A percentile compares a stretch with the other conserved stretches of the same genome.
These are phyloP conservation scores for Aspergillus caelatus DNA, from an alignment of 2,329 filamentous ascomycete species.

Conservation along the genomic window DNA sequence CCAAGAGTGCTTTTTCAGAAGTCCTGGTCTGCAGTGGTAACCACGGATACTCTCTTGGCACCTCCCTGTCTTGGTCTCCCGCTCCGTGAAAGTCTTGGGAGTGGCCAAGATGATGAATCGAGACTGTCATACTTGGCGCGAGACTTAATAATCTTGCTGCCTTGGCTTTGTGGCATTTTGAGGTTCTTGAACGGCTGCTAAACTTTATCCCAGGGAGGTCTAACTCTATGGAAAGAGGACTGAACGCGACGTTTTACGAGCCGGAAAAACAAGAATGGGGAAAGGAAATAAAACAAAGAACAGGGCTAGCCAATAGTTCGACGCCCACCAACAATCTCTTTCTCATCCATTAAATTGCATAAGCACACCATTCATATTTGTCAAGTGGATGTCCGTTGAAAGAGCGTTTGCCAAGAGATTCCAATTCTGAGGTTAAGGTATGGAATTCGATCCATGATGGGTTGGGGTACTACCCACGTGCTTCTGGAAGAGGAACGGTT, in stretches of 20 bases:
- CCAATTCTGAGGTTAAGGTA: neutral
- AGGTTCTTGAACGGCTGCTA: neutral
- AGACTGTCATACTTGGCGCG: slow-evolving; percentile 5
- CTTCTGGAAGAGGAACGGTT: neutral
- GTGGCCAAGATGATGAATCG: slow-evolving; percentile 7
- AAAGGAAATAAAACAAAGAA: neutral
- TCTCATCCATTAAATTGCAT: neutral
- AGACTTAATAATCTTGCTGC: slow-evolving; percentile 9
- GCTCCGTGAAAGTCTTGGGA: slow-evolving; percentile 11
- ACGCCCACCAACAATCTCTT: neutral
- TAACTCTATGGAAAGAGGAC: neutral
- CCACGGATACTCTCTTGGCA: slow-evolving; percentile 12
- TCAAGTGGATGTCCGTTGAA: neutral
- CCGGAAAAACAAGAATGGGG: neutral
- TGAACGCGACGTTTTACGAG: neutral
- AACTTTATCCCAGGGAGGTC: neutral
- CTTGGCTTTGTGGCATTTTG: slow-evolving; percentile 1
- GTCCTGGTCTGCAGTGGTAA: neutral
- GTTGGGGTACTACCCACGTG: neutral
- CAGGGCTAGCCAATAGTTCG: neutral
- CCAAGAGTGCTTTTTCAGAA: neutral
- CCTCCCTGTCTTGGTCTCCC: slow-evolving; percentile 6
- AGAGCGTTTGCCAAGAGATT: neutral
- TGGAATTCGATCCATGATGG: neutral
- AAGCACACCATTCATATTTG: neutral